Percentiles rank a stretch among this genome's conserved stretches.
Conservation (phyloP, 176 grass and related monocot species). For the Thinopyrum elongatum region DNA sequence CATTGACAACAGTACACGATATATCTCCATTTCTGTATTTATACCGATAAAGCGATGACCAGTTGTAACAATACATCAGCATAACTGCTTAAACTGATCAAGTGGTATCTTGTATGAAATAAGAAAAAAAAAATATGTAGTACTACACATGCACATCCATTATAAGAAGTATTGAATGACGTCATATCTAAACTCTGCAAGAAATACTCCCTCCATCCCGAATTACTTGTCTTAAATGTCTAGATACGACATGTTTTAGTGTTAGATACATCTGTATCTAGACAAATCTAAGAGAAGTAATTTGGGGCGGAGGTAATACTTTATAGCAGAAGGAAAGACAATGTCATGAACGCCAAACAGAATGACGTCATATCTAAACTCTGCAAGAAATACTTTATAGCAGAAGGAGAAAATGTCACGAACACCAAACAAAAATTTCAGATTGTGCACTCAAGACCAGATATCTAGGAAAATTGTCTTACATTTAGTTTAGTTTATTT, state of each 20-base stretch:
- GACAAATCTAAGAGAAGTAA: no score
- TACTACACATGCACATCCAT: slow-evolving; percentile 14
- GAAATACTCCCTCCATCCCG: not conserved
- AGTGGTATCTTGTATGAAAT: not conserved
- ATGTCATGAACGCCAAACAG: not conserved
- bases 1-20: not conserved
- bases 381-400: slow-evolving; percentile 5
- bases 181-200: slow-evolving; percentile 9
- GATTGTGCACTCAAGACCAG: slow-evolving; percentile 1
- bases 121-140: slow-evolving; percentile 22
- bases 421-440: not conserved
- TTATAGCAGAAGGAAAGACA: not conserved
- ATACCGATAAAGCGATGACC: not conserved
- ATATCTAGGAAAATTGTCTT: not conserved
- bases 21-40: not conserved
- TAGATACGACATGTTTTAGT: no score
- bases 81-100: not conserved
- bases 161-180: not conserved
- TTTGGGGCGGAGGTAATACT: not conserved
- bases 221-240: no score
- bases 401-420: not conserved
- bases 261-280: no score
- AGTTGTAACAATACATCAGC: not conserved
- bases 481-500: slow-evolving; percentile 13
- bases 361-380: slow-evolving; percentile 10